Base-by-base conservation (phyloP, 1,139 yeast genomes). In the Petasospora fabianii region DNA sequence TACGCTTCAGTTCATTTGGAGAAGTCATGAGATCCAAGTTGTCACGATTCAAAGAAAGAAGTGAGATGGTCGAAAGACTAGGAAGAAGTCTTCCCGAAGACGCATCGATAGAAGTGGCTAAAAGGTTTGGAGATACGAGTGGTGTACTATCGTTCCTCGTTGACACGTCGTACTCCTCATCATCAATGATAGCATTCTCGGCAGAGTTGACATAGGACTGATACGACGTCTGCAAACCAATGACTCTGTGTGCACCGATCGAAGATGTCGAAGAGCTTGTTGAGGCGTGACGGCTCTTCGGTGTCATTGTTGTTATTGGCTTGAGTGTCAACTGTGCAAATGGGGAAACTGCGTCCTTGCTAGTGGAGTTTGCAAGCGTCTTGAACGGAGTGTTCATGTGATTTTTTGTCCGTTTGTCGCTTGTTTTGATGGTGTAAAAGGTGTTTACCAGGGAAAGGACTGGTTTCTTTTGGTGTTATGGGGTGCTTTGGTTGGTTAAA, bases 91-190 rank as follows among this genome's bases (percentile, higher is more conserved):
- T 36, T 2, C 40, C 34, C 3, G 30, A 19, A 2, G 36, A 24
- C 8, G 39, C 43, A 24, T 42, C 54, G 3, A 40, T 44, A 0
- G 53, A 49, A 2, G 55, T 51, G 0, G 56, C 55, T 12, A 48
- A n/a, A 12, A 51, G 35, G 14, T 39, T 45, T 8, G 55, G 56
- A 3, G 56, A 50, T 2, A 41, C 47, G 2, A 44, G 27, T 9
- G 32, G 30, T 5, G 38, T 36, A 11, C 24, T 31, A 10, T 11
- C 18, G 19, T 24, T 24, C 17, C 30, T 27, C 28, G 35, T 15
- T 15, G 36, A 24, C 11, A 27, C 33, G 6, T 36, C 34, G 5
- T 36, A n/a, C n/a, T n/a, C 44, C 16, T 45, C 48, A 32, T 51
- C 54, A 34, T 51, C 56, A 5, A 42, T 18, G 15, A 49, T 38